Conservation (phyloP, 305 asterid species). For the Rubia tinctorum region DNA sequence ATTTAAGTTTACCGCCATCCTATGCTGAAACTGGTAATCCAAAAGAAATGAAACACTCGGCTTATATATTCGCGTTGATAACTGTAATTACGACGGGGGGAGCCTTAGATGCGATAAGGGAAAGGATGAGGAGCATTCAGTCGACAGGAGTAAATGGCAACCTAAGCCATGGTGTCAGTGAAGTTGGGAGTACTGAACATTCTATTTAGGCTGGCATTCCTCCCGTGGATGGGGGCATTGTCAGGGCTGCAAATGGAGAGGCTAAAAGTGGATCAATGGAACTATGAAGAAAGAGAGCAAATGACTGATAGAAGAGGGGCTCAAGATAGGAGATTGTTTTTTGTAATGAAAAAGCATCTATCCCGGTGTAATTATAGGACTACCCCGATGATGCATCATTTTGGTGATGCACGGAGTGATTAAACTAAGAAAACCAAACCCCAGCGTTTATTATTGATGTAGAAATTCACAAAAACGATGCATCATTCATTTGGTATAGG, state of each 20-base stretch:
- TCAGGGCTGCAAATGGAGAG: slow-evolving; percentile 99
- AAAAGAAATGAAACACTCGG: slow-evolving; percentile 17
- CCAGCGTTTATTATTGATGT: background rate
- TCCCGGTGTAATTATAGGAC: slow-evolving; percentile 14
- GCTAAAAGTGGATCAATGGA: slow-evolving; percentile 90
- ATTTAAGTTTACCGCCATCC: slow-evolving; percentile 77
- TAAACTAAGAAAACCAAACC: background rate
- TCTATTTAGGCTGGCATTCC: slow-evolving; percentile 63
- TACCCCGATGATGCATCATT: slow-evolving; percentile 7
- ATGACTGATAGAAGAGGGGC: background rate
- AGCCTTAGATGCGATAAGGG: slow-evolving; percentile 90
- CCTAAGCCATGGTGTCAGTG: slow-evolving; percentile 32
- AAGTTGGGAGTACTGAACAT: slow-evolving; percentile 40
- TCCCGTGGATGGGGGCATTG: slow-evolving; percentile 95
- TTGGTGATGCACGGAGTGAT: background rate
- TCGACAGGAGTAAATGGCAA: slow-evolving; percentile 55
- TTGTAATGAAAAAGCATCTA: slow-evolving; percentile 24
- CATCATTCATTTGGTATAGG: background rate
- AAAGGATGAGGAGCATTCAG: slow-evolving; percentile 98
- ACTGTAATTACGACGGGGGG: slow-evolving; percentile 89
- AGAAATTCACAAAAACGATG: background rate
- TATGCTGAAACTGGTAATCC: slow-evolving; percentile 56
- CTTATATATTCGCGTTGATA: background rate
- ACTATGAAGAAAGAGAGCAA: slow-evolving; percentile 33
- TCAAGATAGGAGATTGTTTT: slow-evolving; percentile 20